Base-by-base conservation (phyloP, 768 basidiomycete genomes). In the Mycena rebaudengoi region DNA sequence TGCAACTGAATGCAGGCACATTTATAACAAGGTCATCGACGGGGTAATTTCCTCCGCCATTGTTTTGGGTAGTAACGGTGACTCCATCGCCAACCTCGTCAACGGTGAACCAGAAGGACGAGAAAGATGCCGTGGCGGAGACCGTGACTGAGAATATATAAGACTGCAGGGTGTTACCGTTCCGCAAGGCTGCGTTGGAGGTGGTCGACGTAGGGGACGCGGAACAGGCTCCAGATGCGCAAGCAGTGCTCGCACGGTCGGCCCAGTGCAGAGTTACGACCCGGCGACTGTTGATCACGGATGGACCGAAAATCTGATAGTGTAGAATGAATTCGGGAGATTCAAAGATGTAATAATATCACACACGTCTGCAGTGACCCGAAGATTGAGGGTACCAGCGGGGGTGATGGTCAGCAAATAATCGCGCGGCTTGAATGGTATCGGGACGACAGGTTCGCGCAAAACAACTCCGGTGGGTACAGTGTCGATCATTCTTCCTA, bases 21-120 rank as follows among this genome's bases (percentile, higher is more conserved):
- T 54, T 54, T 33, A 25, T 35, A 45, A 62, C 28, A 7, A 52
- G 39, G 43, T 62, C 61, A n/a, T 62, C 61, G 1, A 62, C 53
- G 5, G 61, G 61, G 49, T 62, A 62, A 28, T 62, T 62, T 11
- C 39, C 61, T 6, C 61, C 61, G 45, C 61, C 61, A 20, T 62
- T 62, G 45, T 62, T 62, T 32, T 62, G 52, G 2, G 61, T 62
- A 7, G 46, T 48, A 11, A 62, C 45, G n/a, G 23, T 62, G 6
- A 25, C 52, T 12, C 61, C 61, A 25, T 54, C 39, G 13, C 61
- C 61, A 25, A 48, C 50, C 28, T 62, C 61, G 37, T 62, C 61
- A 11, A 62, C 61, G 14, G 61, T 62, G 45, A 62, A 62, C 61
- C 61, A 62, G 53, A 62, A 62, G 33, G 52, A 48, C 4, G 61